A percentile compares a stretch with the other conserved stretches of the same genome.
phyloP scores from a whole-genome alignment of 2,329 filamentous ascomycete species.

The Calonectria pteridis region DNA sequence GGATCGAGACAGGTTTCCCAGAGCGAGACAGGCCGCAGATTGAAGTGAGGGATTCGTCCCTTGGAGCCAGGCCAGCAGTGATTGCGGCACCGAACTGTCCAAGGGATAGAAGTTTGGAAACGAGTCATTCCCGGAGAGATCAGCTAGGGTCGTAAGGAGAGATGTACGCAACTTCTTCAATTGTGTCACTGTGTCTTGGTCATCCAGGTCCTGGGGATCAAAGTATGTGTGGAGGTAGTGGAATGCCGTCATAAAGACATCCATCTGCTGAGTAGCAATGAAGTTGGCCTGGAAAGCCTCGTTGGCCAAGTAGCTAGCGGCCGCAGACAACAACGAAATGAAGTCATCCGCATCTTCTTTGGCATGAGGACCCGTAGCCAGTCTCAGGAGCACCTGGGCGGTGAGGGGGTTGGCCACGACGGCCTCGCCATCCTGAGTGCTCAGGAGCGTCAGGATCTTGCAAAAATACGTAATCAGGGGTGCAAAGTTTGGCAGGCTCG shows the following conservation, averaged over 20 bases:
- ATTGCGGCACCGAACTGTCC: conserved; percentile 55
- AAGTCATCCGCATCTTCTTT: conserved; percentile 67
- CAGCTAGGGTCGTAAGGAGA: conserved; percentile 65
- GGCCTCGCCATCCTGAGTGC: conserved; percentile 64
- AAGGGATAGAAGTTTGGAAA: conserved; percentile 60
- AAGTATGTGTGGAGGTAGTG: conserved; percentile 61
- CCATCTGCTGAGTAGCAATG: conserved; percentile 54
- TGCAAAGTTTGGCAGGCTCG: conserved; percentile 55
- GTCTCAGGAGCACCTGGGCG: conserved; percentile 61
- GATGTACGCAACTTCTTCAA: conserved; percentile 63
- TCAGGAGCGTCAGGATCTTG: conserved; percentile 68
- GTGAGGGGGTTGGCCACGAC: conserved; percentile 59
- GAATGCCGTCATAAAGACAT: conserved; percentile 62
- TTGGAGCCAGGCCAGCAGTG: conserved; percentile 62
- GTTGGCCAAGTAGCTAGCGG: conserved; percentile 68
- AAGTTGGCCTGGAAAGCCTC: conserved; percentile 64
- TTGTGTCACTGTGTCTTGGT: conserved; percentile 58
- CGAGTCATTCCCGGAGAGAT: conserved; percentile 63
- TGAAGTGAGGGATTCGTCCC: conserved; percentile 59
- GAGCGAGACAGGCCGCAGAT: conserved; percentile 69
- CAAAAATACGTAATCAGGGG: conserved; percentile 65
- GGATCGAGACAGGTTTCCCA: conserved; percentile 73
- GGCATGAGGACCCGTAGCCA: conserved; percentile 57
- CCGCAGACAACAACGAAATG: conserved; percentile 62
- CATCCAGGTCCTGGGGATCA: conserved; percentile 54